phyloP scores from a whole-genome alignment of 2,329 filamentous ascomycete species.

The Colletotrichum graminicola region DNA sequence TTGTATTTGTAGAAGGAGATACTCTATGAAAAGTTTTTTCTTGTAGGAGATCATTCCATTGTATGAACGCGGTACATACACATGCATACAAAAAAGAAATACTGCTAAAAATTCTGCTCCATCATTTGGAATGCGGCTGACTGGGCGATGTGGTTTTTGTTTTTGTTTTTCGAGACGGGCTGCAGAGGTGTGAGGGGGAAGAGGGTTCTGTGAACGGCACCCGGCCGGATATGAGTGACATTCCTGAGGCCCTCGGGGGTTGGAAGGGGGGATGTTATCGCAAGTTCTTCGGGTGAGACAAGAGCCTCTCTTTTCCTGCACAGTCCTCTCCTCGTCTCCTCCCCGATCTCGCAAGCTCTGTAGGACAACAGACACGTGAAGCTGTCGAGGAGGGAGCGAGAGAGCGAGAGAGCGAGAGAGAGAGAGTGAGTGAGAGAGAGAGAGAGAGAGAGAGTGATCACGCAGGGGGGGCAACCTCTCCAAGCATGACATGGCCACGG shows the following conservation, averaged over 20 bases:
- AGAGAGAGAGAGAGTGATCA: too few relatives aligned
- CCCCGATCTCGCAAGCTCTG: too few relatives aligned
- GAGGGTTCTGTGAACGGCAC: background rate
- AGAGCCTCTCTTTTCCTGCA: too few relatives aligned
- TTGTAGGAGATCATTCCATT: conserved; percentile 36
- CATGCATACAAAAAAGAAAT: background rate
- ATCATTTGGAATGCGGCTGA: conserved; percentile 26
- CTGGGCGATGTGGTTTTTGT: background rate
- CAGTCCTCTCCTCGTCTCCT: too few relatives aligned
- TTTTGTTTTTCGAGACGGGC: too few relatives aligned
- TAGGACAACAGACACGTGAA: too few relatives aligned
- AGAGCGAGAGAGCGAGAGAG: too few relatives aligned
- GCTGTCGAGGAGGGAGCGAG: too few relatives aligned
- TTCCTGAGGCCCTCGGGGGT: background rate
- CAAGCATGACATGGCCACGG: too few relatives aligned
- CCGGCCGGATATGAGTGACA: background rate
- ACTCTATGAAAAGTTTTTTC: conserved; percentile 17
- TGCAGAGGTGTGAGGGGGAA: too few relatives aligned
- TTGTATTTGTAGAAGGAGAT: conserved; percentile 35
- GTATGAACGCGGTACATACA: conserved; percentile 4
- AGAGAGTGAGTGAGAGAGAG: too few relatives aligned
- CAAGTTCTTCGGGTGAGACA: background rate
- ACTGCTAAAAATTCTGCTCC: background rate
- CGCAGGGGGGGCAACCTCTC: too few relatives aligned
- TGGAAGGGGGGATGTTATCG: background rate